Conservation (phyloP, 129 eudicot species). For the Oenanthe sinensis region DNA sequence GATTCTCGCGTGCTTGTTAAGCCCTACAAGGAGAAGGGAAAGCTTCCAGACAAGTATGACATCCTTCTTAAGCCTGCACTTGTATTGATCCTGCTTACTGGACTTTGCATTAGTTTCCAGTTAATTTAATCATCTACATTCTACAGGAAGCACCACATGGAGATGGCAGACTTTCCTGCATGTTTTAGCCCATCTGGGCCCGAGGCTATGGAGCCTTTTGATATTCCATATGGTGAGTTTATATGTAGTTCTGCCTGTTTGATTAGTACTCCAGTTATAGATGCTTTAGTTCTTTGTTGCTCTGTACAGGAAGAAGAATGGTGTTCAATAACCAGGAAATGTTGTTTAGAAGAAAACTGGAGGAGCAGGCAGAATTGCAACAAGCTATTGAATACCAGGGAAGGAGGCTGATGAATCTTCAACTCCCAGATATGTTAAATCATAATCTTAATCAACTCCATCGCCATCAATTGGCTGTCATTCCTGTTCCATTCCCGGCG, state of each 20-base stretch:
- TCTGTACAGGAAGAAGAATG: background rate
- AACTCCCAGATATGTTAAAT: constrained; percentile 2
- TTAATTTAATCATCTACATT: background rate
- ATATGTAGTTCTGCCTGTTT: background rate
- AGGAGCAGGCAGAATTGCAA: constrained; percentile 5
- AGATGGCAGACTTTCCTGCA: constrained; percentile 7
- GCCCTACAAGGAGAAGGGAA: constrained; percentile 70
- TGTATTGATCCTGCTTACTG: background rate
- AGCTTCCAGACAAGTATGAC: constrained; percentile 49
- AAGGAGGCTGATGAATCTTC: constrained; percentile 12
- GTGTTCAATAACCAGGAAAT: background rate
- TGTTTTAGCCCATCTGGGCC: constrained; percentile 11
- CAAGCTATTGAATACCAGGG: constrained; percentile 9
- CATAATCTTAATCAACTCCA: constrained; percentile 26
- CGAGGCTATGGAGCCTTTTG: constrained; percentile 2
- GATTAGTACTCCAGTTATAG: background rate
- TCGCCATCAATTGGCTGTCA: constrained; percentile 23
- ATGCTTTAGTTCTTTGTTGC: background rate
- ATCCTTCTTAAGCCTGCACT: background rate
- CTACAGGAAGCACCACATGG: constrained; percentile 6
- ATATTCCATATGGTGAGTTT: constrained; percentile 1
- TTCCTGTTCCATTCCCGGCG: constrained; percentile 17
- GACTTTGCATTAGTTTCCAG: background rate
- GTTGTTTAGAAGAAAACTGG: background rate
- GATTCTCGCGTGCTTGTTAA: constrained; percentile 88